phyloP scores from a whole-genome alignment of 2,329 filamentous ascomycete genomes.

The Fusarium sp. region DNA sequence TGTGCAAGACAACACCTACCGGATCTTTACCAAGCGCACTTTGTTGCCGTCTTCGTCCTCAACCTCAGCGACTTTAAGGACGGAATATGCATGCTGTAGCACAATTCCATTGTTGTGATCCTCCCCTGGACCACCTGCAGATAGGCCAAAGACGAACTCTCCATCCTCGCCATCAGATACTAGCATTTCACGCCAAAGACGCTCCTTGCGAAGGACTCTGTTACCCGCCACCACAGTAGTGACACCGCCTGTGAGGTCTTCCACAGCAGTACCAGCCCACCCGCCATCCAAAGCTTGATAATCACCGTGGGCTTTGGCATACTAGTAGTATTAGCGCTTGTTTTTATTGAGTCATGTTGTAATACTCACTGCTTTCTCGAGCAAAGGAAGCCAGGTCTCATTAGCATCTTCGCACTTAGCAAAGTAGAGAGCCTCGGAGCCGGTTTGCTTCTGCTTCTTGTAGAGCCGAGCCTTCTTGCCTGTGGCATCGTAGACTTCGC shows the following conservation, averaged over 20 bases:
- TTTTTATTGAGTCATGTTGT: rapidly evolving
- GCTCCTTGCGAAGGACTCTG: conserved; percentile 72
- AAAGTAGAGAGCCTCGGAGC: conserved; percentile 76
- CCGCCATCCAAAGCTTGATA: conserved; percentile 75
- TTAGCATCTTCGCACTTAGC: conserved; percentile 74
- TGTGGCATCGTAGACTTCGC: conserved; percentile 53
- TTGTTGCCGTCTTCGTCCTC: conserved; percentile 54
- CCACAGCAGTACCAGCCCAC: conserved; percentile 65
- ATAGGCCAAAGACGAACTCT: conserved; percentile 70
- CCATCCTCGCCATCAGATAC: conserved; percentile 73
- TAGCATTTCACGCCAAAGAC: conserved; percentile 76
- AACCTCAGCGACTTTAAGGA: conserved; percentile 60
- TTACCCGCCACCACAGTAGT: conserved; percentile 65
- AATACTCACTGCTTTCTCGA: conserved; percentile 71
- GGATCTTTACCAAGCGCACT: conserved; percentile 56
- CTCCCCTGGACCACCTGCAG: conserved; percentile 46
- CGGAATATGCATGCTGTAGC: conserved; percentile 62
- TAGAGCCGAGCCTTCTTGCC: conserved; percentile 69
- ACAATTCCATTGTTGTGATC: conserved; percentile 54
- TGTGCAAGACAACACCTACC: conserved; percentile 49
- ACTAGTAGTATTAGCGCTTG: conserved; percentile 48
- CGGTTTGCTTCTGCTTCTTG: conserved; percentile 71
- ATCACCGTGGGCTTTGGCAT: conserved; percentile 80
- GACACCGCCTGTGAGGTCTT: conserved; percentile 66
- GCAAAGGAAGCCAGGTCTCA: conserved; percentile 78